Base-by-base conservation (phyloP, 2,329 filamentous ascomycete species). In the Exophiala xenobiotica region DNA sequence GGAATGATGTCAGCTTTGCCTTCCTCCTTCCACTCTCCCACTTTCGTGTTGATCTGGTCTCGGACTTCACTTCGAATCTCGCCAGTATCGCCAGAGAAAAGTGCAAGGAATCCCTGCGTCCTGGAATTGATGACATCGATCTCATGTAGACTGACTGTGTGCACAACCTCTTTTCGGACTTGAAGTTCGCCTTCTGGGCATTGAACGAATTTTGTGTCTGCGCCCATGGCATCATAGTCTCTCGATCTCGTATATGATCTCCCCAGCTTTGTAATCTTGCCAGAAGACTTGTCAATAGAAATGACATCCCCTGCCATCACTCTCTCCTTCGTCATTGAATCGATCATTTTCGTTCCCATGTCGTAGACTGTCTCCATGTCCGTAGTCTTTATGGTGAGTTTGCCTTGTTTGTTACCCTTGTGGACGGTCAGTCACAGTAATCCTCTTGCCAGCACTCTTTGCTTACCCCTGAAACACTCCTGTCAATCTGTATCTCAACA, bases 351-450 rank as follows among this genome's bases (percentile, higher is more conserved):
- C 61, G 88, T 92, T 60, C 93, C 93, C 91, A 99, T 96, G 66
- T 99, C 93, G 75, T 97, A 99, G 61, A 99, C 88, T 9, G 93
- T 96, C 74, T 99, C 93, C 93, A 99, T 99, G 70, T 99, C 93
- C 52, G 92, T 97, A 8, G 93, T 99, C 76, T 99, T 99, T 76
- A 99, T 96, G 16, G 93, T 99, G 59, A 99, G 85, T 74, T 99
- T 99, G 66, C 93, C 93, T 78, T 96, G 92, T 78, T 97, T 99
- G 66, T 93, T 95, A 61, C 88, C 89, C 79, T 81, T 42, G 44
- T 6, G 27, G 14, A 12, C 20, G 14, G 54, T 57, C 44, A 57
- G 38, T 23, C 45, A 64, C 42, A 66, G 57, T 20, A 51, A 12
- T 33, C 16, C 33, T 41, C 26, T 35, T 16, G 20, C 19, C 19